Evolutionary conservation across 768 basidiomycete genomes (phyloP), one percentile per base, ranked within the genome.

Genomic region (Leccinum imitatum): DNA sequence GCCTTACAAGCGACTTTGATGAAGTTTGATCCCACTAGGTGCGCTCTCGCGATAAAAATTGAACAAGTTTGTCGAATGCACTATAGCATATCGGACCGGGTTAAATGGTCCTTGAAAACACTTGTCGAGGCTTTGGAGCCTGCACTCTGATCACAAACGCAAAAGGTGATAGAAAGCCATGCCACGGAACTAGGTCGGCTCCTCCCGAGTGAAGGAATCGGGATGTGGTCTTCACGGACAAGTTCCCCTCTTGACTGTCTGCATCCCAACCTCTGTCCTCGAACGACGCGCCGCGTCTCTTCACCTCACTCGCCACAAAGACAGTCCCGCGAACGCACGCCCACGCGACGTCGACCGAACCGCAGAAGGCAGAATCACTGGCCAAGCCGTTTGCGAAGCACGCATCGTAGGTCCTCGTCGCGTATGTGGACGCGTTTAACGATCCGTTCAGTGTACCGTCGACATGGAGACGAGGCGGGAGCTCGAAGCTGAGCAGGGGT

Each of bases 321-420:
- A 90, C 85, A 3, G 74, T 87, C 52, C 77, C 85, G 15, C 80
- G 86, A 50, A 76, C 75, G 25, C 76, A 84, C 59, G 60, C 70
- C 2, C 57, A 74, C 14, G 65, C 67, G 14, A 11, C 53, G 15
- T 54, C 63, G 11, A 44, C 50, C 3, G 80, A 85, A 27, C 58
- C 69, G 1, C 86, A 82, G 61, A 90, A 87, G 64, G 82, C 87
- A 0, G 87, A 89, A 73, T 92, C 91, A 0, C 77, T 96, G 27
- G 82, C 84, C 2, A 86, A 87, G 56, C 87, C 93, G 3, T 89
- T 97, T 67, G 86, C 92, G 10, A 93, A 93, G 71, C 93, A 98
- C 70, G 89, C 91, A 1, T 82, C 85, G 6, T 88, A 85, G 68
- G 84, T 95, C 14, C 77, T 96, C 54, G 79, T 86, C 58, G 86